Evolutionary conservation across 441 rosid genomes (phyloP).

Genomic region (Erodium texanum): DNA sequence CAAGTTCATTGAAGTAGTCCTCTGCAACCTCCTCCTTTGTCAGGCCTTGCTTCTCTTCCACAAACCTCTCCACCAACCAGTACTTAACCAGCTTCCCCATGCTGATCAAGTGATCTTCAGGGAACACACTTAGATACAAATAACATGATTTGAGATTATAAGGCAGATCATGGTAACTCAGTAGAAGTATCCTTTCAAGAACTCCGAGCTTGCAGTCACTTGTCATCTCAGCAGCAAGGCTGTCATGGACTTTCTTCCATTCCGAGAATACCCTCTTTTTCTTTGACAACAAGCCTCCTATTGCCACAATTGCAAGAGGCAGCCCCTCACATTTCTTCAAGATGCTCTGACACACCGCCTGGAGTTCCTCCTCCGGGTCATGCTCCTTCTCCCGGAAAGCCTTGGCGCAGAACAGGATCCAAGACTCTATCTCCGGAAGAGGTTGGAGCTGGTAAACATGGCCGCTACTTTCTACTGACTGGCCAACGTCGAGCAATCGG

Average conservation of each 20-base stretch:
- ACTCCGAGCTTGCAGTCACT: conserved; percentile 11
- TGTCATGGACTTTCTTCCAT: conserved; percentile 6
- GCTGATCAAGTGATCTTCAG: conserved; percentile 11
- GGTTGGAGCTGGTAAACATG: conserved; percentile 23
- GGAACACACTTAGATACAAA: conserved; percentile 14
- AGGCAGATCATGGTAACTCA: conserved; percentile 17
- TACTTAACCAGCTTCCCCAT: conserved; percentile 6
- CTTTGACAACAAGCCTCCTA: conserved; percentile 16
- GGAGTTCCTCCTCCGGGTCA: conserved; percentile 10
- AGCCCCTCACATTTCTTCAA: conserved; percentile 17
- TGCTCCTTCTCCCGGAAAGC: background rate
- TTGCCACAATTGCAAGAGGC: conserved; percentile 21
- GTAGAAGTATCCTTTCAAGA: conserved; percentile 10
- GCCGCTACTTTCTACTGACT: conserved; percentile 19
- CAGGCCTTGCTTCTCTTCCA: conserved; percentile 15
- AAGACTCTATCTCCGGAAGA: conserved; percentile 20
- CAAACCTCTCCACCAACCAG: conserved; percentile 20
- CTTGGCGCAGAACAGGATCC: conserved; percentile 26
- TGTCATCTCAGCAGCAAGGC: conserved; percentile 10
- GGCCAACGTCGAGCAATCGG: conserved; percentile 19
- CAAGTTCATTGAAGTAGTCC: conserved; percentile 15
- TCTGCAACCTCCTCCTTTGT: conserved; percentile 19
- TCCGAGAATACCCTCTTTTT: background rate
- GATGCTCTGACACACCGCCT: conserved; percentile 12
- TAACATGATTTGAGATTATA: conserved; percentile 15